A percentile compares a stretch with the other conserved stretches of the same genome.
phyloP scores from a whole-genome alignment of 2,329 filamentous ascomycete genomes.

The Fusarium goolgardi region DNA sequence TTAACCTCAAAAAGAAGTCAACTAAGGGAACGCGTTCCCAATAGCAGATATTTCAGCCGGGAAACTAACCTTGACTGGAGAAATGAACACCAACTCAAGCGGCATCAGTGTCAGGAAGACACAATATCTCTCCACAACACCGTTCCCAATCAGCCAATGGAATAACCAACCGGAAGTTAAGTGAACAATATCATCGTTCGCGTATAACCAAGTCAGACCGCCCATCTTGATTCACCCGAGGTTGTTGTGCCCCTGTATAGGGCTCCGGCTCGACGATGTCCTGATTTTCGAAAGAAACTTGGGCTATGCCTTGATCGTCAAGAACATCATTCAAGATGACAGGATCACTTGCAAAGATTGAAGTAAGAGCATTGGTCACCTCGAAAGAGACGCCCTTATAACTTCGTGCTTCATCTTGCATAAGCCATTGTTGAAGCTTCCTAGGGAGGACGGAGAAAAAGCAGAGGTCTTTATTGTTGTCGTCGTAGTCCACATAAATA shows the following conservation, averaged over 20 bases:
- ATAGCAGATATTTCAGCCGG: no score
- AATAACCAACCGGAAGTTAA: background rate
- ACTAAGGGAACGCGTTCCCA: no score
- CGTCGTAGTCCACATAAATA: constrained; percentile 7
- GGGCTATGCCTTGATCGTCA: constrained; percentile 25
- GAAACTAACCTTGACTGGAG: no score
- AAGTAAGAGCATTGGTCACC: constrained; percentile 13
- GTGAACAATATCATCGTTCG: fast-evolving
- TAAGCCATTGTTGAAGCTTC: constrained; percentile 28
- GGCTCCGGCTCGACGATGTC: background rate
- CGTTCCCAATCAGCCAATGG: no score
- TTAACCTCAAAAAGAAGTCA: no score
- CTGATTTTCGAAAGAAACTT: constrained; percentile 23
- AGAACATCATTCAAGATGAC: constrained; percentile 18
- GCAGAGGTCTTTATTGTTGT: constrained; percentile 2
- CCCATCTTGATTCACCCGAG: background rate
- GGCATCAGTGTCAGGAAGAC: background rate
- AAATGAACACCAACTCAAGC: background rate
- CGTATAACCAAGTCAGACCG: background rate
- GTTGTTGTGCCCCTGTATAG: background rate
- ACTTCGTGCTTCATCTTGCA: background rate
- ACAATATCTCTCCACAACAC: background rate
- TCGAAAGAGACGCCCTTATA: background rate
- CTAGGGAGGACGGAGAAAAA: constrained; percentile 20
- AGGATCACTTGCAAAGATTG: constrained; percentile 13